phyloP scores from a whole-genome alignment of 805 yeast species.

The Suhomyces vadensis region DNA sequence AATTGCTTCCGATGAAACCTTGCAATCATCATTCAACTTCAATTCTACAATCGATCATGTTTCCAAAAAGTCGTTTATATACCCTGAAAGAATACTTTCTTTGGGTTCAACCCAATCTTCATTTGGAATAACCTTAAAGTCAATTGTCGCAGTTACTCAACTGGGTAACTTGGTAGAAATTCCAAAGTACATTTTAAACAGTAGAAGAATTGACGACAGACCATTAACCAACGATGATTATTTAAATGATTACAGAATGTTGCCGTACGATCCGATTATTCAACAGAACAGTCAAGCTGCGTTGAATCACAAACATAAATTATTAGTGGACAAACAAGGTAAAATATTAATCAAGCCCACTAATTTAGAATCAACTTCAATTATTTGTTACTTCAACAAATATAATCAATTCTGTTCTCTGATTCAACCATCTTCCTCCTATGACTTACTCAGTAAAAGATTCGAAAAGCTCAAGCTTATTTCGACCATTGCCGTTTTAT shows the following conservation, averaged over 20 bases:
- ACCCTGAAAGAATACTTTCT: conserved; percentile 58
- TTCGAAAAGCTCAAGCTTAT: conserved; percentile 70
- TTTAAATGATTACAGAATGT: conserved; percentile 54
- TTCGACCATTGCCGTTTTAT: conserved; percentile 55
- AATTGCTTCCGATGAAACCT: conserved; percentile 38
- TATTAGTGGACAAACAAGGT: conserved; percentile 21
- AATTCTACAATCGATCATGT: conserved; percentile 45
- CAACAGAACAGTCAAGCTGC: conserved; percentile 35
- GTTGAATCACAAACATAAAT: conserved; percentile 39
- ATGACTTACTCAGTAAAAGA: conserved; percentile 66
- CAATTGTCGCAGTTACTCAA: conserved; percentile 57
- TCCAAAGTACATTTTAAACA: conserved; percentile 70
- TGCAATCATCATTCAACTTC: conserved; percentile 37
- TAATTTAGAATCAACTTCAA: conserved; percentile 75
- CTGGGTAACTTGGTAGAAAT: conserved; percentile 64
- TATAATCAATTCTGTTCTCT: conserved; percentile 74
- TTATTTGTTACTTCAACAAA: conserved; percentile 60
- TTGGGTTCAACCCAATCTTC: conserved; percentile 46
- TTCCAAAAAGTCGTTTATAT: conserved; percentile 56
- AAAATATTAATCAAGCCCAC: conserved; percentile 47
- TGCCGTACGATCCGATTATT: conserved; percentile 67
- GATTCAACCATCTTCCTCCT: conserved; percentile 78
- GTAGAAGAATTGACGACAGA: conserved; percentile 65
- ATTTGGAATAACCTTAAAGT: conserved; percentile 59
- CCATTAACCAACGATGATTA: conserved; percentile 53